phyloP scores from a whole-genome alignment of 2,329 filamentous ascomycete species.

The Leptographium lundbergii region DNA sequence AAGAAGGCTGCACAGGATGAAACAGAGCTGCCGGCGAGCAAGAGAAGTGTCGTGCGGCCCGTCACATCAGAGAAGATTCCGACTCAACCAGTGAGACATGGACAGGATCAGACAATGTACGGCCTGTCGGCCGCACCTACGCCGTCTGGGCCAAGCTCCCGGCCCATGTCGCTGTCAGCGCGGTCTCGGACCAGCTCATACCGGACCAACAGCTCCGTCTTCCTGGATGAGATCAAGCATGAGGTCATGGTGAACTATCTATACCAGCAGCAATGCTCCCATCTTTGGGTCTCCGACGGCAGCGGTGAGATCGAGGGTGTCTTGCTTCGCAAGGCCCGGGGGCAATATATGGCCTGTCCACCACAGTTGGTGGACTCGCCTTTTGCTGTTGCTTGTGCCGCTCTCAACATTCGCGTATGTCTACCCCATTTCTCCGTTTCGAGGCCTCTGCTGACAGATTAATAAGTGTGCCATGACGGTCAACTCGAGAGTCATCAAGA shows the following conservation, averaged over 20 bases:
- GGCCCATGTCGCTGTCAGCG: constrained; percentile 38
- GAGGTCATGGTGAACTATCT: constrained; percentile 77
- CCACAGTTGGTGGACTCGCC: constrained; percentile 47
- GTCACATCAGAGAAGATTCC: constrained; percentile 23
- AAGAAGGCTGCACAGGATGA: neutral
- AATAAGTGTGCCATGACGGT: constrained; percentile 64
- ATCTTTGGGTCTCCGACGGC: constrained; percentile 60
- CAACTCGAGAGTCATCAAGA: constrained; percentile 68
- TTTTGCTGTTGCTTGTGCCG: constrained; percentile 51
- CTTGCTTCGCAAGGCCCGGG: constrained; percentile 53
- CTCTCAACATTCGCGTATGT: constrained; percentile 59
- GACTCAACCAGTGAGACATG: neutral
- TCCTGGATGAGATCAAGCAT: constrained; percentile 62
- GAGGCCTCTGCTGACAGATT: neutral
- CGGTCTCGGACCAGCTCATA: constrained; percentile 22
- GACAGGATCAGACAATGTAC: neutral
- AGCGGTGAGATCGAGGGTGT: constrained; percentile 60
- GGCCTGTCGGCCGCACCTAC: neutral
- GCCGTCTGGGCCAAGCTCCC: constrained; percentile 28
- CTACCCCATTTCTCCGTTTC: neutral
- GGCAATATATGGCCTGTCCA: constrained; percentile 62
- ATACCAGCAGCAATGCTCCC: constrained; percentile 65
- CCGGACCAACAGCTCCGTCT: constrained; percentile 36
- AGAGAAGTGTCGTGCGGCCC: neutral
- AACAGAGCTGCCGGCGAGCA: neutral